A percentile compares a stretch with the other conserved stretches of the same genome.
Conservation (phyloP, 371 early-diverging fungal genomes). For the Vairimorpha ceranae region DNA sequence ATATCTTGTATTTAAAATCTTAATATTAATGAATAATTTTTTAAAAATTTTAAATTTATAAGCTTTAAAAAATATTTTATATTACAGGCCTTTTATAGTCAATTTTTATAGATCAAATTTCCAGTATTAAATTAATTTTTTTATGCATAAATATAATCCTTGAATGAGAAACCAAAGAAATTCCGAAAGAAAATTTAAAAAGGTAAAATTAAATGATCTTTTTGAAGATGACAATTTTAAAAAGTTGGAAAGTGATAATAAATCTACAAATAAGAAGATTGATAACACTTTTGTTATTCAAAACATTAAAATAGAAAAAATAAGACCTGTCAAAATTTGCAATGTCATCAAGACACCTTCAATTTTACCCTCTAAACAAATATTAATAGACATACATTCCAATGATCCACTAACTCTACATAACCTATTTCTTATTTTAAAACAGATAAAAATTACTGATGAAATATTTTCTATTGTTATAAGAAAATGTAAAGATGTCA, state of each 20-base stretch:
- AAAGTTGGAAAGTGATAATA: not conserved
- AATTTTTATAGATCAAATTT: too few species aligned
- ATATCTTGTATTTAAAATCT: too few species aligned
- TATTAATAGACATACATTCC: not conserved
- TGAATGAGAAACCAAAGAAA: too few species aligned
- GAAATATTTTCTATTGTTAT: not conserved
- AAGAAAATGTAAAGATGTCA: not conserved
- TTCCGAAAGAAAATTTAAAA: not conserved
- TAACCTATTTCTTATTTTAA: not conserved
- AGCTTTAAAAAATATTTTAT: too few species aligned
- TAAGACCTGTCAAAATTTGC: not conserved
- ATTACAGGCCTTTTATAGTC: too few species aligned
- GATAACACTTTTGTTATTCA: not conserved
- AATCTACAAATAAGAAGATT: not conserved
- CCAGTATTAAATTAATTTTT: too few species aligned
- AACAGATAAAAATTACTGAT: not conserved
- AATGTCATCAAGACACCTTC: not conserved
- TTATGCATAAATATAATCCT: too few species aligned
- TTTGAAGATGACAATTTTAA: not conserved
- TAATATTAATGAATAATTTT: too few species aligned
- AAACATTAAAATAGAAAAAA: not conserved
- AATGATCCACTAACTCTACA: slow-evolving; percentile 2
- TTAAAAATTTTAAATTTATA: too few species aligned
- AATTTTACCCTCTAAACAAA: not conserved
- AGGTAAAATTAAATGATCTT: not conserved